Base-by-base conservation (phyloP, 768 basidiomycete genomes). In the Tricholoma furcatifolium region DNA sequence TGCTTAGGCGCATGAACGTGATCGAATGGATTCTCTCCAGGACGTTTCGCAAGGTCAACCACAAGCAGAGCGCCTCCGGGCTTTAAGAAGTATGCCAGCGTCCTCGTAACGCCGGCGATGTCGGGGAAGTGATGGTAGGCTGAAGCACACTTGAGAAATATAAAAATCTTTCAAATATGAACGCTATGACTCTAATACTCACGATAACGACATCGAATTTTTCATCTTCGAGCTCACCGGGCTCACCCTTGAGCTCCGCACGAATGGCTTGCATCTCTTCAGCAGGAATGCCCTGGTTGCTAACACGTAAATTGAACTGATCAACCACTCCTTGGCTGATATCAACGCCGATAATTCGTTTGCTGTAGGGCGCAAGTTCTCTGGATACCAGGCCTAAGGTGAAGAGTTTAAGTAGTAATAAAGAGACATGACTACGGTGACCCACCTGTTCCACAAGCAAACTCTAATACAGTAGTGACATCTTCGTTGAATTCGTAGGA, bases 161-260 rank as follows among this genome's bases (percentile, higher is more conserved):
- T 36, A 36, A 32, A 41, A 50, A 27, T 2, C 34, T 18, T 18
- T n/a, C 34, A 36, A 15, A 17, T 15, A 36, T 43, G 31, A 34
- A 21, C 24, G 12, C 32, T 21, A 7, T 15, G 15, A 9, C 60
- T 34, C 10, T n/a, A 38, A 47, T 23, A 45, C 87, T 61, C 63
- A 91, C 90, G 6, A 85, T 78, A 52, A 88, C 71, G 36, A 88
- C 75, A 63, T 93, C 88, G 57, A 91, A 92, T 47, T 74, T 77
- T 49, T 66, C 64, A 4, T 76, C 80, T 12, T 74, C 74, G 7
- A 87, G 50, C 56, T 82, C 79, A 2, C 66, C 71, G 20, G 73
- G 74, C 38, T 62, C 65, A 6, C 77, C 77, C 55, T 78, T 75
- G 31, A 83, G 72, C 38, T 78, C 77, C 0, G 65, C 66, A 53